Conservation (phyloP, 768 basidiomycete species). For the Mycena capillaripes region DNA sequence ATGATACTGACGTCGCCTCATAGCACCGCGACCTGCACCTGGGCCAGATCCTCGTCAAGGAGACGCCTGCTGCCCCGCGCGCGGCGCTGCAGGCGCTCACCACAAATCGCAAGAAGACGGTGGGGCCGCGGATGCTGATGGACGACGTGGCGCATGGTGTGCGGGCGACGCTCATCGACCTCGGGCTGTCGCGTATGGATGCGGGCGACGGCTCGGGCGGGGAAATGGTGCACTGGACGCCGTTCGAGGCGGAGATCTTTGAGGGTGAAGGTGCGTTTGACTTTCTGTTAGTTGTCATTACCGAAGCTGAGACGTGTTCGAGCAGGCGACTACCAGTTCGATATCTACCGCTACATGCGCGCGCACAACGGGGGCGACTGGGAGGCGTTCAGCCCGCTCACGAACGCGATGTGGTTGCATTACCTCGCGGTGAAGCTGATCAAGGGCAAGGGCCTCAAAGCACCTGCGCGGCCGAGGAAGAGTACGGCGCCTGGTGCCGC, state of each 20-base stretch:
- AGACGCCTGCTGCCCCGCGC: conserved; percentile 45
- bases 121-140: conserved; percentile 57
- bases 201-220: conserved; percentile 62
- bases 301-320: too few relatives aligned
- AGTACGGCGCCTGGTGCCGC: conserved; percentile 44
- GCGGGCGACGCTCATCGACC: conserved; percentile 90
- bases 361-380: conserved; percentile 72
- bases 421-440: conserved; percentile 85
- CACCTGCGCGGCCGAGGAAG: conserved; percentile 57
- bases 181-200: conserved; percentile 91
- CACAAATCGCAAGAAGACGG: conserved; percentile 47
- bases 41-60: conserved; percentile 93
- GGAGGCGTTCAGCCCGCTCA: conserved; percentile 83
- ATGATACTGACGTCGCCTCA: conserved; percentile 21
- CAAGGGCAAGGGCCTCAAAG: conserved; percentile 74
- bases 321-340: conserved; percentile 96
- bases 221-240: conserved; percentile 76
- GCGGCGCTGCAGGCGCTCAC: conserved; percentile 51
- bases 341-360: conserved; percentile 93
- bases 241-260: conserved; percentile 91
- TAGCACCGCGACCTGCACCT: conserved; percentile 99
- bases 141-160: conserved; percentile 78
- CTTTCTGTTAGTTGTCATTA: too few relatives aligned
- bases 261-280: too few relatives aligned
- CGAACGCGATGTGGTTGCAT: conserved; percentile 93